phyloP scores from a whole-genome alignment of 495 filamentous ascomycete genomes.

The Hypoxylon intermedium region DNA sequence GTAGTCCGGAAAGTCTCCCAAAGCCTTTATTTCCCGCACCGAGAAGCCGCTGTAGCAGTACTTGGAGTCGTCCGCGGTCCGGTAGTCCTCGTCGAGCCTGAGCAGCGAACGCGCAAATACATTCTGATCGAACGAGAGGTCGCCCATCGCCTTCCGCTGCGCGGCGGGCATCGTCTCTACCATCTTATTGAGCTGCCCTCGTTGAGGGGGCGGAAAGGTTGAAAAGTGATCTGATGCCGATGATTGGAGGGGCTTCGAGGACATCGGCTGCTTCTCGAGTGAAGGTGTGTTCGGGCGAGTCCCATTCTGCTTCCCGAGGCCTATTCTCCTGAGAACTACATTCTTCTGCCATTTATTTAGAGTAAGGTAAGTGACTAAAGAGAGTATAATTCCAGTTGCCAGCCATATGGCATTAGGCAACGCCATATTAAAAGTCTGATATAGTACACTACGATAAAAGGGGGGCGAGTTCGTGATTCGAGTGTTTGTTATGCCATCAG shows the following conservation, averaged over 20 bases:
- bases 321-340: constrained; percentile 28
- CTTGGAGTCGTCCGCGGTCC: constrained; percentile 42
- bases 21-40: constrained; percentile 70
- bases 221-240: constrained; percentile 20
- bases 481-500: neutral
- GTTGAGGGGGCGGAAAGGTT: constrained; percentile 38
- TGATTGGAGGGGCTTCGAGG: constrained; percentile 27
- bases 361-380: constrained; percentile 37
- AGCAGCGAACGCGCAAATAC: constrained; percentile 29
- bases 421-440: constrained; percentile 11
- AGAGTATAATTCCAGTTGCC: constrained; percentile 27
- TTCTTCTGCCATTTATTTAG: constrained; percentile 37
- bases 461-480: neutral
- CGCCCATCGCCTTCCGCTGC: constrained; percentile 24
- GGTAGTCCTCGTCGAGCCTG: constrained; percentile 39
- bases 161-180: constrained; percentile 17
- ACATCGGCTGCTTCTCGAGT: constrained; percentile 34
- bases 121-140: constrained; percentile 24
- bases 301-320: constrained; percentile 12
- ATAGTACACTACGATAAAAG: neutral
- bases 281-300: constrained; percentile 28
- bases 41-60: constrained; percentile 59
- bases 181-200: constrained; percentile 45
- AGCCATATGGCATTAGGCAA: constrained; percentile 19
- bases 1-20: constrained; percentile 88